phyloP scores from a whole-genome alignment of 768 basidiomycete species.

The Tricholoma matsutake region DNA sequence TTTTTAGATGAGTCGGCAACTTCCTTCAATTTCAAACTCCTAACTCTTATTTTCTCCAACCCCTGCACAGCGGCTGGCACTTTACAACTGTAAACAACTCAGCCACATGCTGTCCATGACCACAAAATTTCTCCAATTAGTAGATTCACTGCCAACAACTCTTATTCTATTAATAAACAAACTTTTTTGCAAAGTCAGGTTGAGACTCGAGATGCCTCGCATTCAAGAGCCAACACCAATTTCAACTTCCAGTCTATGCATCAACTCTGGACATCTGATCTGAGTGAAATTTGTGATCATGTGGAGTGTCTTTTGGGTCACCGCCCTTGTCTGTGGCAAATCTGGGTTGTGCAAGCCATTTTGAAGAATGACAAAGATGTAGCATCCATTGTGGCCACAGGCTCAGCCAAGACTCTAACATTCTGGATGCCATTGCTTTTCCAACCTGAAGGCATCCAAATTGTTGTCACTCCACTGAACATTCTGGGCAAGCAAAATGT shows the following conservation, averaged over 20 bases:
- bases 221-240: not conserved
- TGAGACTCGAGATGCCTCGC: too few relatives aligned
- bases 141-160: not conserved
- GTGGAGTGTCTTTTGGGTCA: not conserved
- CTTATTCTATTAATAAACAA: not conserved
- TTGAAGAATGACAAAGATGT: not conserved
- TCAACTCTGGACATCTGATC: not conserved
- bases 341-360: not conserved
- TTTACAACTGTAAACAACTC: slow-evolving; percentile 4
- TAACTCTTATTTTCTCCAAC: not conserved
- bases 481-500: not conserved
- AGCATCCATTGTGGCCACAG: not conserved
- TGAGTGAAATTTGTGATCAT: not conserved
- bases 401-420: not conserved
- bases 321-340: not conserved
- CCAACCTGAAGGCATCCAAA: not conserved
- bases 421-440: not conserved
- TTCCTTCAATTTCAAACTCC: slow-evolving; percentile 1
- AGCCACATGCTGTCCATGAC: not conserved
- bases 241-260: not conserved
- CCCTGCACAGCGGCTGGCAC: not conserved
- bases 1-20: not conserved
- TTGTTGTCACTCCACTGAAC: not conserved
- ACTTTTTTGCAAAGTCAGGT: not conserved
- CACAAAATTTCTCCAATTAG: not conserved